Evolutionary conservation across 108 stramenopile genomes (phyloP), one percentile per base, ranked within the genome.

Genomic region (Cyclotella choctawhatcheeana): DNA sequence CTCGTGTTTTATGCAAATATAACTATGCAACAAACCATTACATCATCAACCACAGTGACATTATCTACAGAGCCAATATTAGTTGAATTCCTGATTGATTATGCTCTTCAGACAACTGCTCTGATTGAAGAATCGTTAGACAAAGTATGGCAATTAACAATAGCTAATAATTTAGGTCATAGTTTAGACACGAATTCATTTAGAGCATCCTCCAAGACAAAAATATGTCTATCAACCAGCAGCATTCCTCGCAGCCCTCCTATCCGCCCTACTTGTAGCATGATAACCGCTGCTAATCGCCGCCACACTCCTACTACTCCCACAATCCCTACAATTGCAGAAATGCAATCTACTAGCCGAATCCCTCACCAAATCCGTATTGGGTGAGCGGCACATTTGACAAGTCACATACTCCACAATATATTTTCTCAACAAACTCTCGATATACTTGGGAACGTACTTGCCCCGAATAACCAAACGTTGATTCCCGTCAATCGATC

Each of bases 401-500:
- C 99, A 99, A 50, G 97, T 98, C 34, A 99, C 99, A 83, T 99
- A 99, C 82, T 98, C 98, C 54, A 91, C 93, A 51, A 99, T 98
- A 73, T 99, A 99, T 83, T 99, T 99, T 50, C 97, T 79, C 56
- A 99, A 89, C 80, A 99, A 88, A 47, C 88, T 90, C 71, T 99
- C 98, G 74, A 99, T 98, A 83, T 98, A 98, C 85, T 98, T 97
- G 62, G 97, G 94, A 25, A 97, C 89, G 77, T 97, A 97, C 83
- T 96, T 95, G 31, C 98, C 98, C 64, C 92, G 84, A 82, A 99
- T 96, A 35, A 99, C 93, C 56, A 99, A 77, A 66, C 97, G 97
- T 71, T 98, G 95, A 81, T 97, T 97, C 54, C 98, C 98, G 83
- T 99, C 99, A 79, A 99, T 98, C 69, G 87, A 81, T 44, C 94